Percentiles rank a stretch among this genome's conserved stretches.
Evolutionary conservation across 768 basidiomycete species (phyloP).

Genomic region (Lactarius deliciosus): DNA sequence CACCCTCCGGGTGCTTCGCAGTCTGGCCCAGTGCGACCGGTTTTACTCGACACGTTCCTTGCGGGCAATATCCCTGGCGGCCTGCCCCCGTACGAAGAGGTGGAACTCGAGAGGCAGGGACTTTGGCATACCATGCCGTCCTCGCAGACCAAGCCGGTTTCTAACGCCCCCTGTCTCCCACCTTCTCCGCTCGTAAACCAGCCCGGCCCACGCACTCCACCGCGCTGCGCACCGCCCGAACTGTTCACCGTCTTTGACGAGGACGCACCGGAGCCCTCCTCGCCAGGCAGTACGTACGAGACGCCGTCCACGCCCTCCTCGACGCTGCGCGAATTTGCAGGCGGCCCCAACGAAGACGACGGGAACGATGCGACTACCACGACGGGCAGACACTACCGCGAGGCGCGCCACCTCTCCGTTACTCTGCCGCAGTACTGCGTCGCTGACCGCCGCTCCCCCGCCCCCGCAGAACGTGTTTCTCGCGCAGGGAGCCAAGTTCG

Average conservation of each 20-base stretch:
- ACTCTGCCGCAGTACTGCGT: slow-evolving; percentile 11
- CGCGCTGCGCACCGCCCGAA: not conserved
- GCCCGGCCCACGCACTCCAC: not conserved
- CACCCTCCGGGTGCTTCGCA: slow-evolving; percentile 26
- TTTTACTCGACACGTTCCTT: slow-evolving; percentile 26
- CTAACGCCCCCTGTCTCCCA: not conserved
- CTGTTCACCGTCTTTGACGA: slow-evolving; percentile 18
- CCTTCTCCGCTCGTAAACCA: slow-evolving; percentile 11
- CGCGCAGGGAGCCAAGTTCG: slow-evolving; percentile 9
- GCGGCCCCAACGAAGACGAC: slow-evolving; percentile 4
- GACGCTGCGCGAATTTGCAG: slow-evolving; percentile 22
- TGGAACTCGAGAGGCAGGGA: not conserved
- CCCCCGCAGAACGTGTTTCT: slow-evolving; percentile 22
- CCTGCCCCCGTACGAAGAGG: slow-evolving; percentile 7
- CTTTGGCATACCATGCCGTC: not conserved
- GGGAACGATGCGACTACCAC: not conserved
- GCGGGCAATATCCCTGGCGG: slow-evolving; percentile 9
- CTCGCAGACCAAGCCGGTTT: not conserved
- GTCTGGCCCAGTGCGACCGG: slow-evolving; percentile 19
- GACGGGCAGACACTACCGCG: slow-evolving; percentile 17
- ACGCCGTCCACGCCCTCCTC: not conserved
- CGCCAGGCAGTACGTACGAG: slow-evolving; percentile 26
- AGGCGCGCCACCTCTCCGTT: slow-evolving; percentile 24
- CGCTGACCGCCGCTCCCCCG: slow-evolving; percentile 9
- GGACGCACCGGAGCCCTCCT: slow-evolving; percentile 15